phyloP scores from a whole-genome alignment of 768 basidiomycete genomes.

The Boletus subparvulus region DNA sequence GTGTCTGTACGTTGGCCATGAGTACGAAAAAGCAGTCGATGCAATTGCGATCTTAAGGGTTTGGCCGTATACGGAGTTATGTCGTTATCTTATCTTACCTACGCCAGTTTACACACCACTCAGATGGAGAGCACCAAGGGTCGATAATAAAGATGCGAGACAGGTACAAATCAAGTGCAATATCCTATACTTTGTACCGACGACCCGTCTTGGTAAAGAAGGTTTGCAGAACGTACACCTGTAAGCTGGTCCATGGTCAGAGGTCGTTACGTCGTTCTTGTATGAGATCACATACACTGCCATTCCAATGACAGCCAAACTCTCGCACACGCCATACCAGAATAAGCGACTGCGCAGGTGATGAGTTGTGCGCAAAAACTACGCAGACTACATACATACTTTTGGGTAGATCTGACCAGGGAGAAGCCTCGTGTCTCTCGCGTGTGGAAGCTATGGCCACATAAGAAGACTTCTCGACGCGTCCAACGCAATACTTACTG shows the following conservation, averaged over 20 bases:
- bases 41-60: neutral
- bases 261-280: slow-evolving; percentile 1
- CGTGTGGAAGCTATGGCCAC: slow-evolving; percentile 76
- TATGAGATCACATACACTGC: slow-evolving; percentile 62
- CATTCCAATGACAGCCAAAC: slow-evolving; percentile 77
- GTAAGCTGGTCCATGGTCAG: slow-evolving; percentile 50
- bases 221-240: slow-evolving; percentile 90
- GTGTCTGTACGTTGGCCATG: slow-evolving; percentile 36
- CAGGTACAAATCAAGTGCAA: slow-evolving; percentile 8
- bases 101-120: neutral
- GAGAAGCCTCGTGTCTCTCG: slow-evolving; percentile 93
- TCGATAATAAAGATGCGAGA: slow-evolving; percentile 4
- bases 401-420: slow-evolving; percentile 86
- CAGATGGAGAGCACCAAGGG: neutral
- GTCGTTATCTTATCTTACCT: slow-evolving; percentile 16
- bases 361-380: neutral
- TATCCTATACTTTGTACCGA: slow-evolving; percentile 76
- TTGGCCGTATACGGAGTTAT: neutral
- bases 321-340: slow-evolving; percentile 90
- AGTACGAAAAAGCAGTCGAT: neutral
- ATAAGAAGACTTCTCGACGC: slow-evolving; percentile 1
- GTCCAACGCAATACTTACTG: slow-evolving; percentile 54
- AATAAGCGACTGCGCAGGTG: slow-evolving; percentile 69
- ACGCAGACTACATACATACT: slow-evolving; percentile 41
- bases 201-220: slow-evolving; percentile 96